Evolutionary conservation across 1,139 yeast genomes (phyloP), one percentile per base, ranked within the genome.

Genomic region (Lodderomyces elongisporus): DNA sequence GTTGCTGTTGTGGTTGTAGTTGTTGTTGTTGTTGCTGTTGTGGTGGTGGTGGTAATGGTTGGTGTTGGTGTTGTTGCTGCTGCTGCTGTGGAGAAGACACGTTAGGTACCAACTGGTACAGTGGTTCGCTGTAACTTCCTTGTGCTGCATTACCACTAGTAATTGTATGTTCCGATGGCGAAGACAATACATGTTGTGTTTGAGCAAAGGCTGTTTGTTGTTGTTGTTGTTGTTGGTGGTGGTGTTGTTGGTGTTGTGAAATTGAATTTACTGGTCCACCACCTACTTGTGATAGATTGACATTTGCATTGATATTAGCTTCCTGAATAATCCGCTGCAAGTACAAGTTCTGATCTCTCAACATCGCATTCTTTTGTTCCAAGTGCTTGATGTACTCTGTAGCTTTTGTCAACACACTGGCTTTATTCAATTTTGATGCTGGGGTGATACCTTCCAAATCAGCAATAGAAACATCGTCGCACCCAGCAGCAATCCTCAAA

Each of bases 361-460:
- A 63, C 13, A 60, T 46, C 2, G 67, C 72, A 52, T 85, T 85
- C 48, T 83, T 82, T 35, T 60, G 58, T 51, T 88, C 94, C 51
- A 89, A 67, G 57, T 88, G 95, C 46, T 74, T 71, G 47, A 89
- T 88, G 51, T 88, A 89, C 56, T 88, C 96, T 2, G 93, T 84
- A 4, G 96, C 95, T 53, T 88, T 85, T 32, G 87, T 74, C 43
- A 89, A 68, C 18, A 89, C 88, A 32, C 87, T 81, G 5, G 96
- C 96, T 56, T 89, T 89, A 60, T 87, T 88, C 45, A 88, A 68
- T 52, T 85, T 87, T 34, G 77, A 66, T 3, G 96, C 95, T 0
- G 96, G 96, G n/a, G 80, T 72, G 38, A 88, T 68, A 2, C 96
- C 96, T 48, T 87, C 96, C 42, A 88, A 62, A 42, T 80, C 82